phyloP scores from a whole-genome alignment of 345 rosid genomes.

The Syzygium aromaticum region DNA sequence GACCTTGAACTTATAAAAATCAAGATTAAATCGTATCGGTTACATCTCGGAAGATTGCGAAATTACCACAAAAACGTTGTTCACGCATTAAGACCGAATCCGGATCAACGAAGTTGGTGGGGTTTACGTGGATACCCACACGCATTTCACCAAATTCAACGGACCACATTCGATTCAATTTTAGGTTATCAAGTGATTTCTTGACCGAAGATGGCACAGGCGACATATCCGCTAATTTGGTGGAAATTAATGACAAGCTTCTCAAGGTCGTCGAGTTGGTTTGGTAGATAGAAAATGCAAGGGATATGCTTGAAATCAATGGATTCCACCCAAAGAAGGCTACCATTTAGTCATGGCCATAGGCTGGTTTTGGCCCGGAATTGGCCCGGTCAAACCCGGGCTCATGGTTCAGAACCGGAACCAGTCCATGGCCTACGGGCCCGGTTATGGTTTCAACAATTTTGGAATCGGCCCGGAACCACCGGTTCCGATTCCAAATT shows the following conservation, averaged over 20 bases:
- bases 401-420: too few species aligned
- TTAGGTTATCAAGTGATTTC: not conserved
- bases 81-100: accelerated
- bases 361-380: too few species aligned
- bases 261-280: not conserved
- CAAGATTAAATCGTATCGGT: not conserved
- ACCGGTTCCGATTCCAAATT: too few species aligned
- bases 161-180: not conserved
- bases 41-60: accelerated
- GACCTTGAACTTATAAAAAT: not conserved
- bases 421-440: too few species aligned
- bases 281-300: not conserved
- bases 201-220: too few species aligned
- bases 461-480: too few species aligned
- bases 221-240: not conserved
- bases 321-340: not conserved
- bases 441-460: too few species aligned
- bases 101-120: accelerated
- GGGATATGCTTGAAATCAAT: not conserved
- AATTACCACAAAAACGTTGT: not conserved
- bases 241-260: not conserved
- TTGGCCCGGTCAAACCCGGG: too few species aligned
- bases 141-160: accelerated
- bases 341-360: too few species aligned
- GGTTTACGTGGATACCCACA: not conserved